Evolutionary conservation across 805 yeast species (phyloP).

Genomic region (Cyberlindnera galapagoensis): DNA sequence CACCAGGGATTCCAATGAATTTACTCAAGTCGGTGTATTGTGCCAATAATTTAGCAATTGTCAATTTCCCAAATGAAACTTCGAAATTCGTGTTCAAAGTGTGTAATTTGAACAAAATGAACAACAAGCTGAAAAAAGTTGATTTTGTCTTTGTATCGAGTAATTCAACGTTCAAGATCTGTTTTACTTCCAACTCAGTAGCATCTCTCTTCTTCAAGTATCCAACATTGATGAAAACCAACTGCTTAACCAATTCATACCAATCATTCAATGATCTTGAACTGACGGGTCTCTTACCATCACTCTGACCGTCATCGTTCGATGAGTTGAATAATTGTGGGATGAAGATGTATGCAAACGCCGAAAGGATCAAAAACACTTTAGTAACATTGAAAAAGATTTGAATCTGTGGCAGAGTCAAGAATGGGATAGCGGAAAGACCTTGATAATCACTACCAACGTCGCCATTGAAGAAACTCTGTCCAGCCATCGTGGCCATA

Average conservation of each 20-base stretch:
- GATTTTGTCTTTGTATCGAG: conserved; percentile 3
- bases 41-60: conserved; percentile 17
- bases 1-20: conserved; percentile 11
- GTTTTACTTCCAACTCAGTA: conserved; percentile 15
- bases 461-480: conserved; percentile 23
- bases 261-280: conserved; percentile 11
- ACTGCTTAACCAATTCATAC: conserved; percentile 21
- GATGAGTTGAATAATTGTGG: conserved; percentile 12
- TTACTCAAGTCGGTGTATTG: conserved; percentile 16
- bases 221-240: conserved; percentile 21
- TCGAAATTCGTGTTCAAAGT: conserved; percentile 18
- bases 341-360: conserved; percentile 16
- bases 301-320: too few species aligned
- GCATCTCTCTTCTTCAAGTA: conserved; percentile 8
- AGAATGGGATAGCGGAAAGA: conserved; percentile 35
- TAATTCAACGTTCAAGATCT: conserved; percentile 14
- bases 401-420: conserved; percentile 23
- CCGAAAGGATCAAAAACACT: conserved; percentile 21
- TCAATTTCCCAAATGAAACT: conserved; percentile 21
- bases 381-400: conserved; percentile 24
- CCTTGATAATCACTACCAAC: conserved; percentile 35
- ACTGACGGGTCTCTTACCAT: conserved; percentile 1
- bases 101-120: conserved; percentile 14
- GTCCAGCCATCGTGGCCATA: conserved; percentile 41
- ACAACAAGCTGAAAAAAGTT: conserved; percentile 9